Base-by-base conservation (phyloP, 1,284 basidiomycete species). In the Apiotrichum laibachii region DNA sequence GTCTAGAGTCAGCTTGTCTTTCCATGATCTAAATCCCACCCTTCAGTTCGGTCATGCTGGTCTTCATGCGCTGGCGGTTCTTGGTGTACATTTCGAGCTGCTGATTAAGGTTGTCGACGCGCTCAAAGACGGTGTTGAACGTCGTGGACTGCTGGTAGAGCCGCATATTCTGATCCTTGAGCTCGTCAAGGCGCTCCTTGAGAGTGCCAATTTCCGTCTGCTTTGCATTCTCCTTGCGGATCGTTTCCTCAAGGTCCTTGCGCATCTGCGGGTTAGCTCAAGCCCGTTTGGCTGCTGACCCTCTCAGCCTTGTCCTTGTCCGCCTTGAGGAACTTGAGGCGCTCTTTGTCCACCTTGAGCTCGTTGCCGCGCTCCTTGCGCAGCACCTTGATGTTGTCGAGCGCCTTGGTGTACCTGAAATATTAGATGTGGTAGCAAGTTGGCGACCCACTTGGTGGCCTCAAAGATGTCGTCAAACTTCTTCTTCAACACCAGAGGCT, bases 381-480 rank as follows among this genome's bases (percentile, higher is more conserved):
- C 35, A 97, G 80, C 33, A 77, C 70, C 75, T 95, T 97, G 80
- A 99, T 97, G 46, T 88, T 87, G 66, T 97, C 92, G 3, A 99
- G 83, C 1, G 96, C 96, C 73, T 99, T 99, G 1, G 95, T 98
- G 73, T 95, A 97, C 68, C 92, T 94, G 7, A n/a, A 26, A 48
- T 12, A 51, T 26, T 33, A 9, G 4, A 3, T 0, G 15, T 7
- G 16, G 4, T 12, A 9, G 11, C 12, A 51, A 21, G 40, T 7
- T 8, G n/a, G 7, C 19, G 55, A 69, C 81, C 56, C 59, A 92
- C 90, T 88, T 88, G 2, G 95, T 99, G 1, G 96, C 96, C 76
- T 99, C 96, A 68, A 99, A 99, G 65, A 99, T 99, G 71, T 99
- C 96, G 70, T 99, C 96, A 65, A 96, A 98, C 76, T 96, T 96